Conservation (phyloP, 805 yeast species). For the Kregervanrija pseudodelftensis region DNA sequence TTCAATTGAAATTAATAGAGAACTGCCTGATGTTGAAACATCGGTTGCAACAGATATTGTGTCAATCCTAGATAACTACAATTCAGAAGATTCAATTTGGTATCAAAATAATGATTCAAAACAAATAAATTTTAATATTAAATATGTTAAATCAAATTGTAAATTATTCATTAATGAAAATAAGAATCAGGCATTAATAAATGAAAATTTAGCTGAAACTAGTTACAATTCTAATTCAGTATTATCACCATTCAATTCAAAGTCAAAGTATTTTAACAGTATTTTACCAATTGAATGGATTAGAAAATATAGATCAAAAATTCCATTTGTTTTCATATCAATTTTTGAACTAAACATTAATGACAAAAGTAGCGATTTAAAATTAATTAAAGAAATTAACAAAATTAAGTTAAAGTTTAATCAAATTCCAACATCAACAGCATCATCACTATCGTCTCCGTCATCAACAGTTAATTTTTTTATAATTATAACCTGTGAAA, state of each 20-base stretch:
- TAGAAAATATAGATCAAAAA: constrained; percentile 37
- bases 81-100: constrained; percentile 7
- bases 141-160: constrained; percentile 5
- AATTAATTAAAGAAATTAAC: constrained; percentile 28
- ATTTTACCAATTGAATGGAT: constrained; percentile 45
- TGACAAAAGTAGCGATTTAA: constrained; percentile 22
- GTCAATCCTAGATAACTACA: constrained; percentile 2
- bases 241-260: constrained; percentile 39
- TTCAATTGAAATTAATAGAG: constrained; percentile 11
- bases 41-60: constrained; percentile 8
- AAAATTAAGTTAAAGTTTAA: constrained; percentile 27
- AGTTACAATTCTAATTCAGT: constrained; percentile 16
- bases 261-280: constrained; percentile 34
- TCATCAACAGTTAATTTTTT: constrained; percentile 23
- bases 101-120: constrained; percentile 6
- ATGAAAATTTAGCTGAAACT: neutral
- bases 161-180: constrained; percentile 7
- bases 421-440: constrained; percentile 12
- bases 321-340: constrained; percentile 43
- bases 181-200: neutral
- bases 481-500: constrained; percentile 28
- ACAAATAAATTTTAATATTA: constrained; percentile 9
- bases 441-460: too few species aligned
- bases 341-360: constrained; percentile 32
- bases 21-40: constrained; percentile 22